Base-by-base conservation (phyloP, 129 eudicot species). In the Chrysanthemum lavandulifolium region DNA sequence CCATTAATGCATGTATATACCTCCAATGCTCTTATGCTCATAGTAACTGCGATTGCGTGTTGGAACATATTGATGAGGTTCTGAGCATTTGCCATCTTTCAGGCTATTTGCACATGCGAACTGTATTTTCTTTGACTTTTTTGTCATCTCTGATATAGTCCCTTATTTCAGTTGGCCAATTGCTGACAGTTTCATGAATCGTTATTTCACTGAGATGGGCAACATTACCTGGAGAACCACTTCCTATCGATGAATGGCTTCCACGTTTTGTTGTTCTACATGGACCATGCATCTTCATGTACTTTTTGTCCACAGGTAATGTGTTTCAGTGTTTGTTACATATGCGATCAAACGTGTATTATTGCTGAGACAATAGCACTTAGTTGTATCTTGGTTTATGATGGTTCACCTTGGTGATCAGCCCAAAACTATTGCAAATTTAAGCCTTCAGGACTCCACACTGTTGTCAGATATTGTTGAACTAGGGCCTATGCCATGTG, bases 161-260 rank as follows among this genome's bases (percentile, higher is more conserved):
- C 13, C 6, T 40, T 16, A 23, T 67, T 29, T 11, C 40, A 19
- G 21, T 53, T 6, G 43, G 51, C 18, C 15, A 51, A 49, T 49
- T 16, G 21, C 13, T 51, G 56, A 66, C 21, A 10, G 13, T 10
- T 66, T 19, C 27, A n/a, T 52, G 6, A 65, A 77, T n/a, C 43
- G 52, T 8, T 55, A 2, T 64, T 58, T 66, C 5, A 15, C 23
- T 87, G 97, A 88, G 98, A 87, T 90, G 97, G 98, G 91, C 84
- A 62, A 74, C 98, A 49, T 87, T 94, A 79, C 98, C 98, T n/a
- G 97, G 98, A 43, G 98, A 94, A 83, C 91, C 92, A 45, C 93
- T 80, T 69, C 96, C 93, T 16, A 67, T 90, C 47, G 97, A 87
- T 81, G 98, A 93, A 51, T 93, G 92, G 96, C 82, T 92, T 76